phyloP scores from a whole-genome alignment of 352 stramenopile genomes.

The Phytophthora ohioensis region DNA sequence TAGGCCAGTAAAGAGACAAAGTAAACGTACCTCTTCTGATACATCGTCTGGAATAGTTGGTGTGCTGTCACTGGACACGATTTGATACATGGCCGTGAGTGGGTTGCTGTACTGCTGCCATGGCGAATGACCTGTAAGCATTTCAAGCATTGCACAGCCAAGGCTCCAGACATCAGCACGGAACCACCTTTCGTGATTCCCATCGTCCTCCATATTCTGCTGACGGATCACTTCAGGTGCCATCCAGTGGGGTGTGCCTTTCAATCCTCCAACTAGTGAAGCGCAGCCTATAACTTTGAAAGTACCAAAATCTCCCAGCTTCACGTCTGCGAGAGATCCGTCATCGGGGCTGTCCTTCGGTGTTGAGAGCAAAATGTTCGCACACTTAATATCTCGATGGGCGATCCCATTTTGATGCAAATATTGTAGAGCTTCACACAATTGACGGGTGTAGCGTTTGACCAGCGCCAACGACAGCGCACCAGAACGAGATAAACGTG shows the following conservation, averaged over 20 bases:
- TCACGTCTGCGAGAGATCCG: constrained; percentile 46
- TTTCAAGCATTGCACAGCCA: constrained; percentile 93
- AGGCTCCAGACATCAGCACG: constrained; percentile 94
- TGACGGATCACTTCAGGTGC: constrained; percentile 87
- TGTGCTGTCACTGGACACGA: constrained; percentile 76
- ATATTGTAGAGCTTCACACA: constrained; percentile 86
- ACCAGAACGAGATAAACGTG: constrained; percentile 59
- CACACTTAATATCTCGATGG: constrained; percentile 90
- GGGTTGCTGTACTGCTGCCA: constrained; percentile 92
- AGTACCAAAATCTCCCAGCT: constrained; percentile 82
- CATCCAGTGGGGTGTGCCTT: constrained; percentile 94
- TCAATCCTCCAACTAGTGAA: constrained; percentile 80
- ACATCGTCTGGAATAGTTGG: constrained; percentile 66
- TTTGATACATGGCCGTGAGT: constrained; percentile 93
- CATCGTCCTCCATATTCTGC: constrained; percentile 21
- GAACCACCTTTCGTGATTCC: constrained; percentile 75
- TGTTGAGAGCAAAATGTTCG: constrained; percentile 77
- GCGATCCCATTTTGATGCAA: constrained; percentile 90
- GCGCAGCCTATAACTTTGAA: constrained; percentile 78
- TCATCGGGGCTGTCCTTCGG: background rate
- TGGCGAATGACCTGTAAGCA: constrained; percentile 92
- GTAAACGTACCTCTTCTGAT: constrained; percentile 56
- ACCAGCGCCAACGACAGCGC: constrained; percentile 50
- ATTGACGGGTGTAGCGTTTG: constrained; percentile 80
- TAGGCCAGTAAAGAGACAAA: background rate